These are phyloP conservation scores for Silene conica DNA, from an alignment of 148 eudicot genomes.

Conservation along the genomic window DNA sequence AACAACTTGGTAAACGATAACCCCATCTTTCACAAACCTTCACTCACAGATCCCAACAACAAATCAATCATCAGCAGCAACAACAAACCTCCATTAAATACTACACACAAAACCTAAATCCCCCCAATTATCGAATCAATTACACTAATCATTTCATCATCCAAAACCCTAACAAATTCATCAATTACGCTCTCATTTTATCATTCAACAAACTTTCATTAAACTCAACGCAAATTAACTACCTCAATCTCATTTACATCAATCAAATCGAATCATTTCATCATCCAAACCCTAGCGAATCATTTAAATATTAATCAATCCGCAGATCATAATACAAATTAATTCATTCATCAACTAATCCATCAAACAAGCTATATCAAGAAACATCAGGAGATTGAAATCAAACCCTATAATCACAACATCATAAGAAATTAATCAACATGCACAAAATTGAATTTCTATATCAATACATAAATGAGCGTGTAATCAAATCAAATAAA, in stretches of 20 bases:
- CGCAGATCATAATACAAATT: neutral
- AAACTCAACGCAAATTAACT: neutral
- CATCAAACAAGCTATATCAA: neutral
- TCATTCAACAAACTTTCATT: neutral
- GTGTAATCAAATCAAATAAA: no score
- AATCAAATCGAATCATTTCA: neutral
- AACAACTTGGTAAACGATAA: conserved; percentile 54
- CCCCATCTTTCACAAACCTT: conserved; percentile 42
- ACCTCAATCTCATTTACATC: neutral
- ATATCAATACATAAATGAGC: no score
- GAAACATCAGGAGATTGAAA: neutral
- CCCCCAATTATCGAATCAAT: neutral
- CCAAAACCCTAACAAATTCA: no score
- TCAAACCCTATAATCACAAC: neutral
- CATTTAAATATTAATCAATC: neutral
- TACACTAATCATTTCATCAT: no score
- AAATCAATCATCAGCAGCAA: neutral
- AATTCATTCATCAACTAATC: neutral
- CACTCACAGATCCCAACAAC: conserved; percentile 18
- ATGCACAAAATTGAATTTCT: neutral
- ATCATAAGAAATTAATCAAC: neutral
- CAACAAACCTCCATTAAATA: neutral
- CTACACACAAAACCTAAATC: neutral
- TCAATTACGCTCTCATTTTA: neutral
- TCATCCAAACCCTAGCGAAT: neutral